Evolutionary conservation across 192 early-diverging fungal species (phyloP), one percentile per base, ranked within the genome.

Genomic region (Coemansia aciculifera): DNA sequence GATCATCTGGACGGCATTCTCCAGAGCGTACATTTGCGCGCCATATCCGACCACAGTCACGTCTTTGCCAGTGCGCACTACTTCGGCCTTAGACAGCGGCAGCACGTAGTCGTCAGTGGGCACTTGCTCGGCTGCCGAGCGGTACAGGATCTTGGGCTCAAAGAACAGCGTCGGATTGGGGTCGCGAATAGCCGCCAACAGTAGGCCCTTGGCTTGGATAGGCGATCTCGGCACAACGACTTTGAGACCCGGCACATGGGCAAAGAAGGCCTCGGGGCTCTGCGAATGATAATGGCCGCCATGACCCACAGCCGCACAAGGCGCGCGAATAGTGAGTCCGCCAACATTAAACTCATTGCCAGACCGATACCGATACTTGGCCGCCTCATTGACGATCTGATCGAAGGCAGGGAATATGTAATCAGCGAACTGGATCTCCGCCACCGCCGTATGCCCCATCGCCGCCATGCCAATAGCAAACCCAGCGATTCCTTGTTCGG

Each of bases 351-450:
- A 98, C 72, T 89, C 81, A 65, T 91, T 90, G n/a, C 97, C 97
- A 7, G 93, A 93, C 23, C 97, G 87, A 86, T 98, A 98, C 46
- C 97, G 88, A 79, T 91, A 98, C 84, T 98, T 98, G 31, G 95
- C 93, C 10, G 97, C 97, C 77, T 98, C 97, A 75, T 98, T 99
- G 8, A 95, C 95, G 36, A 99, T 73, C 84, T 98, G 97, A 81
- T 99, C 97, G 73, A 97, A 99, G 9, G 95, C 97, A 5, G 97
- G 97, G 78, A 93, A 97, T 13, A 99, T 94, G 69, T 99, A 99
- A 83, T 99, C 97, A 5, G 95, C 97, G 83, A 98, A 98, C 84
- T 98, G 97, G 31, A 98, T 97, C 78, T 98, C 97, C 29, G 97
- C 97, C 72, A 98, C 94, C 46, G 97, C 94, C 19, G 95, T 97